Percentiles rank a stretch among this genome's conserved stretches.
phyloP scores from a whole-genome alignment of 2,329 filamentous ascomycete genomes.

The Colletotrichum musicola region DNA sequence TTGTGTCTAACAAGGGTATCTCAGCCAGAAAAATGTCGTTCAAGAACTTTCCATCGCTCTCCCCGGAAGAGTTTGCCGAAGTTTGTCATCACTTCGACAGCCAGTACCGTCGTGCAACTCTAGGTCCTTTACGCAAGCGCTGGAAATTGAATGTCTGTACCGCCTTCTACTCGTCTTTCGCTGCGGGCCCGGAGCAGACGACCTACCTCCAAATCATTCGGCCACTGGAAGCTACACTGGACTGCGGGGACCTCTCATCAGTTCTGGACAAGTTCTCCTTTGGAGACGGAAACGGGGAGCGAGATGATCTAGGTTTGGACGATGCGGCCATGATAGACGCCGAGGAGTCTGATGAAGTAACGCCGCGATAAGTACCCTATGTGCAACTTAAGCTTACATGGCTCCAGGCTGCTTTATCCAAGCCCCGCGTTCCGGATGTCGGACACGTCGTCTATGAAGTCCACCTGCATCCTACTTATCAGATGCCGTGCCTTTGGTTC shows the following conservation, averaged over 20 bases:
- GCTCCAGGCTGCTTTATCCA: conserved; percentile 56
- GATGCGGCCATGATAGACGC: conserved; percentile 63
- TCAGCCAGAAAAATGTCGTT: conserved; percentile 46
- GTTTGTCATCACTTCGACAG: conserved; percentile 73
- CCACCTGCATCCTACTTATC: conserved; percentile 80
- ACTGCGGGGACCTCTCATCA: conserved; percentile 60
- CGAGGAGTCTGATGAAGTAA: conserved; percentile 66
- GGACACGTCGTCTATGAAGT: conserved; percentile 78
- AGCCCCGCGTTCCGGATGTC: conserved; percentile 48
- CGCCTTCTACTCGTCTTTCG: conserved; percentile 61
- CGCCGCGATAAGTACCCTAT: background rate
- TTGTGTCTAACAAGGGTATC: background rate
- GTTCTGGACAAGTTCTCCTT: conserved; percentile 62
- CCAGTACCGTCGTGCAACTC: conserved; percentile 68
- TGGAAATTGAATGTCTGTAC: conserved; percentile 69
- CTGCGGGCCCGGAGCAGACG: conserved; percentile 56
- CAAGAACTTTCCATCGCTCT: conserved; percentile 71
- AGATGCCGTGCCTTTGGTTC: conserved; percentile 83
- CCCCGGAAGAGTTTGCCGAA: conserved; percentile 71
- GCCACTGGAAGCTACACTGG: conserved; percentile 59
- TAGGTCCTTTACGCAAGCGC: conserved; percentile 65
- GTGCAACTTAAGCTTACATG: conserved; percentile 21
- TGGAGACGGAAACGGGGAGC: conserved; percentile 39
- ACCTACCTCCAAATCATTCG: conserved; percentile 70
- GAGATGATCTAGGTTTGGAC: conserved; percentile 43